Base-by-base conservation (phyloP, 768 basidiomycete species). In the Rhizopogon rudus region DNA sequence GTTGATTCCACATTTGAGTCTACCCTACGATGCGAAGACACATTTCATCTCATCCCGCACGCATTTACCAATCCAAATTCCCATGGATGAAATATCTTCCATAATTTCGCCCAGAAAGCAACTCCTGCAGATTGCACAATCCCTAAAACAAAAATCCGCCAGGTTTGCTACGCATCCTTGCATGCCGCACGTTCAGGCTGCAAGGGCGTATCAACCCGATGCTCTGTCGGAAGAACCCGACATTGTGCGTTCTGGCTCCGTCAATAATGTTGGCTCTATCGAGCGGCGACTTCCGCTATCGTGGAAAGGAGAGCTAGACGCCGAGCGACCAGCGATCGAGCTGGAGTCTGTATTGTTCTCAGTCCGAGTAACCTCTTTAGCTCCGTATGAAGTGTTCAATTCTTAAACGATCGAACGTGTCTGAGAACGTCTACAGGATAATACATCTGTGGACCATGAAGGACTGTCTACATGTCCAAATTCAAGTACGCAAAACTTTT, bases 371-470 rank as follows among this genome's bases (percentile, higher is more conserved):
- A 49, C 48, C 14, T 37, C 48, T 9, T 25, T 49, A 6, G 20
- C 48, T 49, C 48, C 48, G 48, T 49, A 49, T 14, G 46, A 16
- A 16, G 3, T 20, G 5, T 10, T 16, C 22, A 14, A 6, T 3
- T 37, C 22, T 16, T 49, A 9, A 20, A 14, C n/a, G 14, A 49
- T 37, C 13, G 8, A 13, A 9, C 3, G 22, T 22, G 20, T 49
- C 48, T 49, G 48, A 49, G 39, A 14, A 25, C 1, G n/a, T 22
- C 6, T 3, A 1, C 9, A 49, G 48, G 22, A 37, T 49, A 49
- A 49, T 49, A 20, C 48, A 49, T 9, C 16, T 49, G 39, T 49
- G 48, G 48, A 49, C 35, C 14, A 49, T 49, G 48, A 49, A 37
- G 9, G 48, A 35, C 22, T 25, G 48, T 37, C 14, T 49, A 2